phyloP scores from a whole-genome alignment of 2,329 filamentous ascomycete species.

The Cladosporium velox region DNA sequence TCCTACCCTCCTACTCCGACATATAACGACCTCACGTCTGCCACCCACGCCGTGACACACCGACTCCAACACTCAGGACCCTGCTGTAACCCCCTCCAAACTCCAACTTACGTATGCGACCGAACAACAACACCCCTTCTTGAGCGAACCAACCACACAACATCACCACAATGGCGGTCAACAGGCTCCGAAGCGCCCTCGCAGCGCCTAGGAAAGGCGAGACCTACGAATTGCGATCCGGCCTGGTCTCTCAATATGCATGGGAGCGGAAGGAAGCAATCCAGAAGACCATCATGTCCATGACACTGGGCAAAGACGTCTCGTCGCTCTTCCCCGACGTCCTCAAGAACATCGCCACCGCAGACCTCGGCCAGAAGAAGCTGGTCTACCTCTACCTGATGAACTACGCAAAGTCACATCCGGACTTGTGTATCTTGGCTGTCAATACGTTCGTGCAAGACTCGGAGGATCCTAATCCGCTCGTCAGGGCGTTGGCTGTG shows the following conservation, averaged over 20 bases:
- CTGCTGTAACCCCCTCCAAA: constrained; percentile 17
- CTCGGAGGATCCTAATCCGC: constrained; percentile 95
- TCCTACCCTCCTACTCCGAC: background rate
- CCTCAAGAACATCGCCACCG: constrained; percentile 96
- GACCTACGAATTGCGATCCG: constrained; percentile 94
- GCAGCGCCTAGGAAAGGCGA: constrained; percentile 92
- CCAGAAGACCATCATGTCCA: constrained; percentile 99
- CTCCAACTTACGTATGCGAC: constrained; percentile 18
- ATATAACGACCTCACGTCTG: background rate
- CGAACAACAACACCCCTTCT: constrained; percentile 13
- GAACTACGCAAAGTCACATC: constrained; percentile 99
- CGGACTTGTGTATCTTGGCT: constrained; percentile 95
- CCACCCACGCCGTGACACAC: background rate
- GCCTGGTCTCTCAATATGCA: constrained; percentile 96
- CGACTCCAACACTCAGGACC: constrained; percentile 2
- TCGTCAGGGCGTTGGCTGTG: constrained; percentile 92
- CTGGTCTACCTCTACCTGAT: constrained; percentile 98
- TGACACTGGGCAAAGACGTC: constrained; percentile 98
- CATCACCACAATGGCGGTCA: constrained; percentile 74
- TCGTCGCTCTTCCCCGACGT: constrained; percentile 97
- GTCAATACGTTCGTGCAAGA: constrained; percentile 99
- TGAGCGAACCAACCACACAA: constrained; percentile 1
- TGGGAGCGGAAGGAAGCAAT: constrained; percentile 98
- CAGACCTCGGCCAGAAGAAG: constrained; percentile 97
- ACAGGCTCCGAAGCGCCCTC: constrained; percentile 92